Percentiles rank a stretch among this genome's conserved stretches.
phyloP scores from a whole-genome alignment of 208 protist species.

The Leishmania aethiopica region DNA sequence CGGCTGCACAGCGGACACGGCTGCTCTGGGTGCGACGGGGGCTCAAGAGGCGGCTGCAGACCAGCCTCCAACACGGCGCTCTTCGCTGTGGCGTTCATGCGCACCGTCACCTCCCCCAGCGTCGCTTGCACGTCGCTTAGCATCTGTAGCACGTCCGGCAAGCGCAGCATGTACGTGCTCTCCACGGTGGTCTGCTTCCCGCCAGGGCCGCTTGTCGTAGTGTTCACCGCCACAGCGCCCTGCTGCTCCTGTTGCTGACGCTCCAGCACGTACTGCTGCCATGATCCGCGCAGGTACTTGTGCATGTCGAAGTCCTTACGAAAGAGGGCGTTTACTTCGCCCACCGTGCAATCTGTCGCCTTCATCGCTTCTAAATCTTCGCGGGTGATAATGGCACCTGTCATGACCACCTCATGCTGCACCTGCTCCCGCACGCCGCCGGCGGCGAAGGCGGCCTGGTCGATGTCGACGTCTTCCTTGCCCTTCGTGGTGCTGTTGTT shows the following conservation, averaged over 20 bases:
- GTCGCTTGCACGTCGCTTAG: conserved; percentile 62
- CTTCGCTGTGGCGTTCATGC: conserved; percentile 59
- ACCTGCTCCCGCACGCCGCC: background rate
- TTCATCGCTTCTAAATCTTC: conserved; percentile 65
- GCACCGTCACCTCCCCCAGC: conserved; percentile 74
- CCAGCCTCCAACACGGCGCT: conserved; percentile 64
- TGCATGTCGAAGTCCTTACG: conserved; percentile 68
- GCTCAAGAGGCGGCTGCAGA: conserved; percentile 60
- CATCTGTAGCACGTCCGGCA: conserved; percentile 72
- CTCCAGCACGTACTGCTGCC: conserved; percentile 26
- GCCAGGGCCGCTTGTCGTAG: background rate
- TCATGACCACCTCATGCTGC: background rate
- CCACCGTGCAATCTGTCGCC: conserved; percentile 69
- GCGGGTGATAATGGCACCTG: conserved; percentile 40
- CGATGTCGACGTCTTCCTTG: background rate
- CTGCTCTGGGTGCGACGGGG: conserved; percentile 69
- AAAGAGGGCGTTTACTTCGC: conserved; percentile 86
- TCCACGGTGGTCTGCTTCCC: background rate
- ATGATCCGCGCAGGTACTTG: conserved; percentile 59
- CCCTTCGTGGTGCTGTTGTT: background rate
- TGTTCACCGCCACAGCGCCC: background rate
- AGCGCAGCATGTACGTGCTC: conserved; percentile 41
- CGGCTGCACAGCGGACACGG: conserved; percentile 77
- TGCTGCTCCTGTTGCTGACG: conserved; percentile 11
- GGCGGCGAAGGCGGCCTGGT: background rate